Evolutionary conservation across 768 basidiomycete genomes (phyloP), one percentile per base, ranked within the genome.

Genomic region (Pleurotus eryngii): DNA sequence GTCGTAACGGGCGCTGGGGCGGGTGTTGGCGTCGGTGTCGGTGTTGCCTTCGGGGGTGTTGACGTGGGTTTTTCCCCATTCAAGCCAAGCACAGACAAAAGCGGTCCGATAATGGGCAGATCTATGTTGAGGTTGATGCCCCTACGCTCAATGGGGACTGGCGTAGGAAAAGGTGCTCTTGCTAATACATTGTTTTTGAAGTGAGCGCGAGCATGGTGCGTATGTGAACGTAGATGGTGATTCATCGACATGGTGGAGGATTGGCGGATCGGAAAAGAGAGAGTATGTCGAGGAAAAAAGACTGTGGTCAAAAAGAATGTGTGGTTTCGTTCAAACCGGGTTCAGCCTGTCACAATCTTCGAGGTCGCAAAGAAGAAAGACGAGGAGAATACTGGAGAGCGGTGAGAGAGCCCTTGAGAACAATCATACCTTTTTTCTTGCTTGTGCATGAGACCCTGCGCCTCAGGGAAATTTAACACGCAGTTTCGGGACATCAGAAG

Each of bases 381-480:
- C 42, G 42, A 45, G 12, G 42, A 45, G 20, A 45, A 35, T 14
- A 22, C 27, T 17, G 17, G 18, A 27, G 51, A 42, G 42, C n/a
- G 24, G n/a, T 38, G 51, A 42, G 39, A 39, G 51, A 54, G 42
- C 12, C n/a, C 15, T 27, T 17, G 38, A 50, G 35, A 50, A n/a
- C n/a, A 35, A 12, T 40, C 51, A 17, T 37, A 20, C 35, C 51
- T 54, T 39, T 54, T 54, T 42, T 43, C 39, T 39, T 12, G 49
- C n/a, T 27, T 35, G 27, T 24, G 38, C 49, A 42, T 27, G n/a
- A 54, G 51, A 54, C 51, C 51, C 51, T 54, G 51, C 42, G 30
- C 30, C n/a, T 39, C 51, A 54, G 51, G 51, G 51, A 54, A 54
- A 39, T 40, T 40, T 26, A 54, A 40, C 51, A 54, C 51, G 51